These are phyloP conservation scores for Corylus avellana DNA, from an alignment of 306 rosid species.

Conservation along the genomic window DNA sequence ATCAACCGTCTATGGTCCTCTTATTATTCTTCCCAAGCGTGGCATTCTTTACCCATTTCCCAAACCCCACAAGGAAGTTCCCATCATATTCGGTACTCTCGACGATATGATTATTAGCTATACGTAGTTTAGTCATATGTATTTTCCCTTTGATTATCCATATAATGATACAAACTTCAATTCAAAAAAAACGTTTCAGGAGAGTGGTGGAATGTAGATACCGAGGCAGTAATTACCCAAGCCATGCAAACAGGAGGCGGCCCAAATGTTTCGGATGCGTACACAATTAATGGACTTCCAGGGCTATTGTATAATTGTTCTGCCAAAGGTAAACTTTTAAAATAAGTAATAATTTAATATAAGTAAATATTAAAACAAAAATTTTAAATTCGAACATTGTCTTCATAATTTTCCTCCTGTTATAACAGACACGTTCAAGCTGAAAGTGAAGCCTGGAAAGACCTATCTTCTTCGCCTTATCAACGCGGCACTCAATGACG, in stretches of 20 bases:
- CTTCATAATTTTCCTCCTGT: not conserved
- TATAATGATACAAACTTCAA: not conserved
- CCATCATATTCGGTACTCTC: constrained; percentile 1
- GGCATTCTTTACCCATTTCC: constrained; percentile 7
- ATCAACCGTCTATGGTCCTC: constrained; percentile 11
- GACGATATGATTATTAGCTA: too few species aligned
- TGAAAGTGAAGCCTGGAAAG: constrained; percentile 11
- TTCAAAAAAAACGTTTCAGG: not conserved
- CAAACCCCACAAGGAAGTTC: constrained; percentile 13
- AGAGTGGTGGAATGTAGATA: constrained; percentile 16
- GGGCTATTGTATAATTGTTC: constrained; percentile 12
- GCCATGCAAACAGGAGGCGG: constrained; percentile 19
- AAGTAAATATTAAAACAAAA: too few species aligned
- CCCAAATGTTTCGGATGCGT: constrained; percentile 8
- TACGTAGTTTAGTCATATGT: too few species aligned
- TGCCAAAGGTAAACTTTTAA: not conserved
- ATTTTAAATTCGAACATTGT: too few species aligned
- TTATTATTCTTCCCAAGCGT: constrained; percentile 13
- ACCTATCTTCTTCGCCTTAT: constrained; percentile 1
- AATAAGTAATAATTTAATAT: too few species aligned
- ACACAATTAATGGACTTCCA: constrained; percentile 10
- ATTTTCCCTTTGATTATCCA: too few species aligned
- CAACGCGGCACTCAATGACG: constrained; percentile 3
- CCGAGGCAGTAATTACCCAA: constrained; percentile 11
- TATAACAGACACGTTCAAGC: constrained; percentile 14